A percentile compares a stretch with the other conserved stretches of the same genome.
Evolutionary conservation across 1,284 basidiomycete species (phyloP).

Genomic region (Heliocybe sulcata): DNA sequence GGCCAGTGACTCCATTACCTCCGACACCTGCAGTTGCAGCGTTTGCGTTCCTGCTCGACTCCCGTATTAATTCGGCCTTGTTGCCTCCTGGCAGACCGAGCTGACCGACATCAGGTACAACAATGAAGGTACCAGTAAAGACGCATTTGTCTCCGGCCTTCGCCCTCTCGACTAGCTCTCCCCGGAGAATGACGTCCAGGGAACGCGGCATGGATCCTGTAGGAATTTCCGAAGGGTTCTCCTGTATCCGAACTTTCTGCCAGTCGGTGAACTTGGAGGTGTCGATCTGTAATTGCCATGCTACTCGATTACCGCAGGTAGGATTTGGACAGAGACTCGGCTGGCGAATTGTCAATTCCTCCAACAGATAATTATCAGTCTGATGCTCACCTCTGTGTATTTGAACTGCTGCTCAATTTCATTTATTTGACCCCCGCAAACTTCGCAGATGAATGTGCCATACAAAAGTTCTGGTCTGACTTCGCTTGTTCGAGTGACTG

Average conservation of each 20-base stretch:
- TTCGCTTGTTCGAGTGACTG: conserved; percentile 96
- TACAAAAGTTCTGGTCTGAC: conserved; percentile 93
- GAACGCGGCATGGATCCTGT: conserved; percentile 98
- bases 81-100: conserved; percentile 94
- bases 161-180: conserved; percentile 93
- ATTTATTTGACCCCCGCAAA: conserved; percentile 82
- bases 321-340: conserved; percentile 92
- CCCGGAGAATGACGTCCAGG: conserved; percentile 92
- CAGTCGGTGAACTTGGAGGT: conserved; percentile 97
- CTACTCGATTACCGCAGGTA: conserved; percentile 84
- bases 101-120: conserved; percentile 97
- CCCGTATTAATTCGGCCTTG: conserved; percentile 84
- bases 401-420: conserved; percentile 99
- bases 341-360: conserved; percentile 28
- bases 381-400: conserved; percentile 82
- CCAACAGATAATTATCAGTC: not conserved
- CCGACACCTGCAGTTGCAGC: conserved; percentile 64
- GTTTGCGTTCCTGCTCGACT: conserved; percentile 45
- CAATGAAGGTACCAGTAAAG: conserved; percentile 97
- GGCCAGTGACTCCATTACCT: conserved; percentile 85
- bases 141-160: conserved; percentile 99
- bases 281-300: conserved; percentile 95
- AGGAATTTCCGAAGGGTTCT: conserved; percentile 98
- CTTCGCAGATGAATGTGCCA: conserved; percentile 90
- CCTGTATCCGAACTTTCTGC: conserved; percentile 99